Base-by-base conservation (phyloP, 2,329 filamentous ascomycete species). In the Aaosphaeria arxii region DNA sequence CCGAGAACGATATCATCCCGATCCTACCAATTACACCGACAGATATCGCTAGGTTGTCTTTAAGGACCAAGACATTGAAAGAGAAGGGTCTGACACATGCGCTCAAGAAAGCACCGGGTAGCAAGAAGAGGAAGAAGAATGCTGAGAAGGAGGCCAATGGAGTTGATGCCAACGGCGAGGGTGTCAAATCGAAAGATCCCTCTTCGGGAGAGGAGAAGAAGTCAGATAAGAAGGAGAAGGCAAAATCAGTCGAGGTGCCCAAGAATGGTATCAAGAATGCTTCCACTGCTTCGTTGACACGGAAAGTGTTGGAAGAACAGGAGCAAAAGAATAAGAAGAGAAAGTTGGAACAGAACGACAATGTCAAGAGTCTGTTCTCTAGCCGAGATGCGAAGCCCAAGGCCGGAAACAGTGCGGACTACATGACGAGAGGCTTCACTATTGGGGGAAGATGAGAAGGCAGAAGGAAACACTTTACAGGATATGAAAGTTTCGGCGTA, bases 271-370 rank as follows among this genome's bases (percentile, higher is more conserved):
- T 97, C 69, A 96, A 96, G 68, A 95, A 97, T 59, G 77, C 89
- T 0, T 82, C 89, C 47, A 94, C 94, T 0, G 91, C 92, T 0
- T 87, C 85, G 4, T 73, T 99, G 40, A 95, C 92, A 0, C 88
- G 88, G 0, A 91, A 86, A 58, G 91, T 99, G 0, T 69, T 97
- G 29, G 86, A 87, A 28, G 92, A 97, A 62, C 89, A 96, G 67
- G 88, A 92, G 44, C 84, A 87, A 61, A 79, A 82, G 47, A 91
- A 90, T 56, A 96, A 92, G 73, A 77, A 86, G 56, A 78, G 88
- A 51, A 95, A 88, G 63, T 61, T 90, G 57, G 84, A 79, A 4
- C 74, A 74, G 30, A 77, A 75, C 52, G 70, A 75, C 11, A 77
- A 75, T 44, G 64, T 78, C n/a, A 72, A 71, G 49, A 76, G 72